A percentile compares a stretch with the other conserved stretches of the same genome.
phyloP scores from a whole-genome alignment of 805 yeast species.

The Naumovozyma castellii region DNA sequence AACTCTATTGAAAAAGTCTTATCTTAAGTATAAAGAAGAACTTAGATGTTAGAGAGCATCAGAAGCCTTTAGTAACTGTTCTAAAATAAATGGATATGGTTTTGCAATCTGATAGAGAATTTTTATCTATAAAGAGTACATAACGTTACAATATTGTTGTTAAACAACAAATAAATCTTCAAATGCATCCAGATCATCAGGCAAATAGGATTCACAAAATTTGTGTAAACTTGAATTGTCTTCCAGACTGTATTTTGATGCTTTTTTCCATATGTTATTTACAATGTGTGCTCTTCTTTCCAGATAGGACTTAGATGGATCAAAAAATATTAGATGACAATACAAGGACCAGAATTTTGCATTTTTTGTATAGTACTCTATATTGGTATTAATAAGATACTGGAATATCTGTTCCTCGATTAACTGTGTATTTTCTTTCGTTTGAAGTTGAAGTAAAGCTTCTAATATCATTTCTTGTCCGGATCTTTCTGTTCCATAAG shows the following conservation, averaged over 20 bases:
- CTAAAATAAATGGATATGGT: no score
- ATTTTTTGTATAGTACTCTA: slow-evolving; percentile 14
- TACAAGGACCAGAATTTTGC: slow-evolving; percentile 24
- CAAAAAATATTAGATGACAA: slow-evolving; percentile 21
- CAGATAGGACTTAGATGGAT: slow-evolving; percentile 17
- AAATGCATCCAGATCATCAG: slow-evolving; percentile 22
- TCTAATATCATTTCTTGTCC: slow-evolving; percentile 16
- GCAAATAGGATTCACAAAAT: slow-evolving; percentile 21
- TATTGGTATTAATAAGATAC: slow-evolving; percentile 11
- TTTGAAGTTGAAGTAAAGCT: slow-evolving; percentile 17
- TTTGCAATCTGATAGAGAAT: not conserved
- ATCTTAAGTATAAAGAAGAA: slow-evolving; percentile 5
- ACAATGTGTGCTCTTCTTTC: slow-evolving; percentile 20
- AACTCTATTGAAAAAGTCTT: slow-evolving; percentile 3
- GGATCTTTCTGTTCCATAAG: slow-evolving; percentile 7
- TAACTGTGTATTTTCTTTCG: slow-evolving; percentile 13
- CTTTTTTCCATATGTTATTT: slow-evolving; percentile 13
- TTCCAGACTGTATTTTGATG: slow-evolving; percentile 6
- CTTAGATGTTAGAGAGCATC: not conserved
- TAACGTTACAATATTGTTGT: no score
- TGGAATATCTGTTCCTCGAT: slow-evolving; percentile 19
- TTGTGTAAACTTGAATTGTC: slow-evolving; percentile 2
- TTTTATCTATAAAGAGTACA: no score
- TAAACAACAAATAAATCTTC: slow-evolving; percentile 10
- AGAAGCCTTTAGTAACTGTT: no score